Base-by-base conservation (phyloP, 352 stramenopile genomes). In the Lagenidium sp. region DNA sequence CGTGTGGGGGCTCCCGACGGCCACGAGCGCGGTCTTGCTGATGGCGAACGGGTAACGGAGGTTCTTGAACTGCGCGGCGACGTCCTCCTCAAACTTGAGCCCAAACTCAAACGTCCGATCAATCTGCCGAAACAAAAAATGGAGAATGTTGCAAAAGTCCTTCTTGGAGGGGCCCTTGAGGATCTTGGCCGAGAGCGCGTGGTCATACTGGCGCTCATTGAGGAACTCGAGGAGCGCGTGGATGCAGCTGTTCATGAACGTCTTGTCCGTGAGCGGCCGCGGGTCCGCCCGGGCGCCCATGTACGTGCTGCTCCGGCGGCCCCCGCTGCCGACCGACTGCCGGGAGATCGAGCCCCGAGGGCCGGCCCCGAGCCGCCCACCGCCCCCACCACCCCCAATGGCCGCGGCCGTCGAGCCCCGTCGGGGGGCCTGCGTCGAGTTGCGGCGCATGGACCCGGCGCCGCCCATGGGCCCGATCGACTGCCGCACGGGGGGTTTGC, bases 91-190 rank as follows among this genome's bases (percentile, higher is more conserved):
- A 13, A 87, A 74, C 47, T 89, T 87, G 42, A 60, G 29, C 7
- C 67, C 64, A 41, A 89, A 86, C 46, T 79, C 64, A 42, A 90
- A 92, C 36, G 71, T 96, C n/a, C 85, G 74, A 58, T 99, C 96
- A 18, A 99, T 58, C 38, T 93, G 68, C 10, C 87, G 73, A 44
- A 99, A 95, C 23, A 99, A 63, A 53, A 99, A 99, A 18, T 87
- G 80, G 42, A 98, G 78, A 47, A 99, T 98, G 55, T 98, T 93
- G 50, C 79, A 81, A 56, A 99, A 99, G 55, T 99, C 96, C 50
- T 97, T 97, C 30, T 94, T 95, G 13, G 92, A 98, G 4, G 96
- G 95, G 3, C 86, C 76, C 15, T 82, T 80, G 15, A 98, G 67
- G 32, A 95, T 79, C 48, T 97, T 96, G 4, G 73, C 73, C 0